Percentiles rank a stretch among this genome's conserved stretches.
These are phyloP conservation scores for Ceratobasidium sp. DNA, from an alignment of 1,284 basidiomycete genomes.

Conservation along the genomic window DNA sequence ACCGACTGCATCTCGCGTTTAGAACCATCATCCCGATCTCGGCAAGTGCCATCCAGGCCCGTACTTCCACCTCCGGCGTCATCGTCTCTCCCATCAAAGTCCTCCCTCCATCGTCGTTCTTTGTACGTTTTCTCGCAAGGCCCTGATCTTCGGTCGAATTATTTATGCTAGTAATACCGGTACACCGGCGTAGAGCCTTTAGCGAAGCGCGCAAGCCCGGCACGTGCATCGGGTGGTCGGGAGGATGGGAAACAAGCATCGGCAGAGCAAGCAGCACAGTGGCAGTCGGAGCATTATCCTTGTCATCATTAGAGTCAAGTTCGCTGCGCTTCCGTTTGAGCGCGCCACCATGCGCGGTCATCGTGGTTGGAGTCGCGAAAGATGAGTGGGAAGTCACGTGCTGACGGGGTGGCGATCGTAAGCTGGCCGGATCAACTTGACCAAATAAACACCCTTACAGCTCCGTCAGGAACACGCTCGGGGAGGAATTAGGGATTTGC, in stretches of 20 bases:
- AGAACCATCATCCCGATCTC: constrained; percentile 73
- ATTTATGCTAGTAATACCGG: constrained; percentile 55
- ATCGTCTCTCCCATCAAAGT: constrained; percentile 56
- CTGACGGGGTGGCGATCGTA: background rate
- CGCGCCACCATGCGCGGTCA: constrained; percentile 13
- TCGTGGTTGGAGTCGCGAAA: constrained; percentile 25
- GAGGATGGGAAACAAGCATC: constrained; percentile 70
- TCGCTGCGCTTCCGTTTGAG: constrained; percentile 45
- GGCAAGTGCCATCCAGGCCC: constrained; percentile 74
- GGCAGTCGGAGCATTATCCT: constrained; percentile 51
- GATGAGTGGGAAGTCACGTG: constrained; percentile 38
- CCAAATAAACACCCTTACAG: background rate
- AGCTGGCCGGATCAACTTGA: background rate
- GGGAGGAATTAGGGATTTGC: too few species aligned
- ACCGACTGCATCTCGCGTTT: constrained; percentile 61
- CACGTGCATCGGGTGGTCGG: constrained; percentile 68
- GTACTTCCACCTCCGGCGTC: constrained; percentile 71
- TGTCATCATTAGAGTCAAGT: background rate
- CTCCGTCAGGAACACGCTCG: too few species aligned
- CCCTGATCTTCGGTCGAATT: background rate
- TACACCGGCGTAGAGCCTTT: constrained; percentile 67
- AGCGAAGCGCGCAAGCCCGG: constrained; percentile 69
- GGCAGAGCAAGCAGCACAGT: constrained; percentile 66
- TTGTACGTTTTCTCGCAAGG: constrained; percentile 8
- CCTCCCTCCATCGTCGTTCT: constrained; percentile 19